Evolutionary conservation across 1,284 basidiomycete species (phyloP).

Genomic region (Cutaneotrichosporon spelunceum): DNA sequence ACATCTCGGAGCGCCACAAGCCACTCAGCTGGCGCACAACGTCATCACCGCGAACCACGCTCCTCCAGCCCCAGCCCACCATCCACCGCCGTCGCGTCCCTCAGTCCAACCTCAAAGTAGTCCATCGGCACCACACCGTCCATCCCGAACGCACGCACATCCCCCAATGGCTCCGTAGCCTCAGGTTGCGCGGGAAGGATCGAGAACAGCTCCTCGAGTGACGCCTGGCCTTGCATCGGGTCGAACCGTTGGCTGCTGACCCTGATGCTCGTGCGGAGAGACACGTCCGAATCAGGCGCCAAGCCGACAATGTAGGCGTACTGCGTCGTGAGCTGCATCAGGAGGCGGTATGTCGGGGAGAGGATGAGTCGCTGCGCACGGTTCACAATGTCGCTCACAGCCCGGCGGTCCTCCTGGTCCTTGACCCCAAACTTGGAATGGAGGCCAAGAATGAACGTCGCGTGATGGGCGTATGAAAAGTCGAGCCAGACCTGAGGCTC

Average conservation of each 20-base stretch:
- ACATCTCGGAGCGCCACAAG: not conserved
- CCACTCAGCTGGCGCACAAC: not conserved
- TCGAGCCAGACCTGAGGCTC: slow-evolving; percentile 24
- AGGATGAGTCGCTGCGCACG: slow-evolving; percentile 13
- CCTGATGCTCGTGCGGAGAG: not conserved
- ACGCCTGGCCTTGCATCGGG: not conserved
- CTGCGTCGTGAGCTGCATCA: slow-evolving; percentile 28
- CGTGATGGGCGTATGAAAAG: slow-evolving; percentile 25
- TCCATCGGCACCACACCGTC: slow-evolving; percentile 7
- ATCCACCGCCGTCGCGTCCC: not conserved
- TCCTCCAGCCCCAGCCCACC: not conserved
- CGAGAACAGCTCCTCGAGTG: slow-evolving; percentile 17
- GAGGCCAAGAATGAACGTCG: slow-evolving; percentile 24
- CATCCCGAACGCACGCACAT: slow-evolving; percentile 23
- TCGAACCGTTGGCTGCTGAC: not conserved
- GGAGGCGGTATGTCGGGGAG: slow-evolving; percentile 27
- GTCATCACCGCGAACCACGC: not conserved
- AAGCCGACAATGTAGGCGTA: slow-evolving; percentile 22
- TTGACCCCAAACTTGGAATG: slow-evolving; percentile 9
- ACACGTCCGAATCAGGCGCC: slow-evolving; percentile 12
- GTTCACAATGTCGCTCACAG: slow-evolving; percentile 8
- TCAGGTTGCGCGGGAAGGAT: slow-evolving; percentile 12
- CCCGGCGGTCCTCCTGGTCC: not conserved
- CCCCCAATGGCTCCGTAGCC: slow-evolving; percentile 13
- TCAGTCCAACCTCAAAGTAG: not conserved